Base-by-base conservation (phyloP, 768 basidiomycete species). In the Leccinum boreale region DNA sequence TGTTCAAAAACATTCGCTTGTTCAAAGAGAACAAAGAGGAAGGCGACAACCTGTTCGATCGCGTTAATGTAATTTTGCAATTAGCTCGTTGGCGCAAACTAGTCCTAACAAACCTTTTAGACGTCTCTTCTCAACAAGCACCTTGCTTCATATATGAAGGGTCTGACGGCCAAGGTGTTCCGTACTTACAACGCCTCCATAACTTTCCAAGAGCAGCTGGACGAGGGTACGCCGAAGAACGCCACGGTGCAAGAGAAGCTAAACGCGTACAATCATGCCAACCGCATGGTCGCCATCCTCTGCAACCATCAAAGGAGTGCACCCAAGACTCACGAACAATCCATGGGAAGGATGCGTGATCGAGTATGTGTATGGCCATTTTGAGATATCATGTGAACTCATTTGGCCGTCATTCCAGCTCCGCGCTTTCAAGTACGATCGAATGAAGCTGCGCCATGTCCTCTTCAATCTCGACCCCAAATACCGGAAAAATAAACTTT, bases 171-270 rank as follows among this genome's bases (percentile, higher is more conserved):
- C 57, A 99, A 99, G 73, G 97, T 99, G 26, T 99, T 99, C 81
- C 96, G 97, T 93, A 99, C 97, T 52, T 99, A 91, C 78, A 99
- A 99, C 68, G 97, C 97, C 23, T 98, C 97, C 24, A 86, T 85
- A 70, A 97, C 96, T 2, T 97, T 98, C 79, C 94, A 98, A 70
- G 80, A 90, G 47, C 86, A 96, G 61, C 78, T 98, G 59, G 92
- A 95, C 64, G 81, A 86, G 60, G 83, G 84, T 53, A 88, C 82
- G 8, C 85, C 84, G 3, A 77, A 79, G 63, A 77, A 85, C 63
- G 87, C 84, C 1, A 87, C 90, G 3, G 78, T 92, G n/a, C 92
- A 94, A 66, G 96, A 99, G 78, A 98, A 97, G 77, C 79, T 98
- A 50, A 93, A 96, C 56, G 91, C 93, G 19, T 99, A 98, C 76